A percentile compares a stretch with the other conserved stretches of the same genome.
phyloP scores from a whole-genome alignment of 768 basidiomycete genomes.

The Rhizopogon rudus region DNA sequence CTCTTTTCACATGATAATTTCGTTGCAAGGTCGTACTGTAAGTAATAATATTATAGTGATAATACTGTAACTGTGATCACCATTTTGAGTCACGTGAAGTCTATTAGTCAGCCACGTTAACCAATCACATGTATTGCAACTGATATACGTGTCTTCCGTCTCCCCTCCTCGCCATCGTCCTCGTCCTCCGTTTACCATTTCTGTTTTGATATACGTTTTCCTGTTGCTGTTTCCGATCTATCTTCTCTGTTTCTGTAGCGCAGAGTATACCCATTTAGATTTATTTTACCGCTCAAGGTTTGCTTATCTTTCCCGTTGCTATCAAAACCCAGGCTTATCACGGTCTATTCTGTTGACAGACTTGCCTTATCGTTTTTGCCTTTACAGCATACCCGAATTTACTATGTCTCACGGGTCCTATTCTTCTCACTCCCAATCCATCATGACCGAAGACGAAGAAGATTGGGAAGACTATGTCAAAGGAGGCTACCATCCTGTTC shows the following conservation, averaged over 20 bases:
- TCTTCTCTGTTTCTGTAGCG: background rate
- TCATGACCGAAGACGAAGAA: conserved; percentile 90
- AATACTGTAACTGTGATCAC: too few species aligned
- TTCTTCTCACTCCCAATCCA: conserved; percentile 67
- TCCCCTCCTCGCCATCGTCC: background rate
- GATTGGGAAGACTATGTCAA: conserved; percentile 88
- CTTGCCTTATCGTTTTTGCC: conserved; percentile 25
- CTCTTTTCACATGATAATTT: too few species aligned
- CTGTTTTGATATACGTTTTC: background rate
- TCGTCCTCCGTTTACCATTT: background rate
- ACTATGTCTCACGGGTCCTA: conserved; percentile 70
- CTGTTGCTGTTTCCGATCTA: background rate
- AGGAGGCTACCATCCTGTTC: conserved; percentile 88
- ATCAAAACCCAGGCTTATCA: conserved; percentile 25
- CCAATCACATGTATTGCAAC: conserved; percentile 23
- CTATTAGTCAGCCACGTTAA: conserved; percentile 20
- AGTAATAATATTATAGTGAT: too few species aligned
- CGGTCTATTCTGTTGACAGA: conserved; percentile 11
- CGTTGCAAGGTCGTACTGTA: too few species aligned
- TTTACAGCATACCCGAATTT: conserved; percentile 31
- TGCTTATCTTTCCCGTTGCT: conserved; percentile 25
- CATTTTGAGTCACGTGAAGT: background rate
- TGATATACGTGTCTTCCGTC: background rate
- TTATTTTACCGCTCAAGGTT: conserved; percentile 7
- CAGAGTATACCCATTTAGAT: conserved; percentile 23